phyloP scores from a whole-genome alignment of 345 rosid genomes.

The Garcia nutans region DNA sequence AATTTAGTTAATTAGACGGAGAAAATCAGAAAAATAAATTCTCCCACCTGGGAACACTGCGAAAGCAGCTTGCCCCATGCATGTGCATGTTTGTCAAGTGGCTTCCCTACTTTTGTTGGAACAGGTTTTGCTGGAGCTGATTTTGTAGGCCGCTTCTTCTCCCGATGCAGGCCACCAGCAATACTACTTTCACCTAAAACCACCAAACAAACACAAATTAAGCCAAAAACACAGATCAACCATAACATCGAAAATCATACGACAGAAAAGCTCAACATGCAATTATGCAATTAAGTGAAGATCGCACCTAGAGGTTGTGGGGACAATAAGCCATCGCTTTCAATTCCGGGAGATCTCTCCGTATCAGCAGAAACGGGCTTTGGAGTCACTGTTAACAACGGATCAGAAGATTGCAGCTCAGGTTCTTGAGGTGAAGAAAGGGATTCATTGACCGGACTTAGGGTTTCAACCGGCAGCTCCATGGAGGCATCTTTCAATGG shows the following conservation, averaged over 20 bases:
- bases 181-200: constrained; percentile 45
- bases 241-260: neutral
- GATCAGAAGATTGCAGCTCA: too few relatives aligned
- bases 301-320: constrained; percentile 52
- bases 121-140: neutral
- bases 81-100: constrained; percentile 48
- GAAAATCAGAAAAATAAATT: neutral
- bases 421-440: too few relatives aligned
- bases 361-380: constrained; percentile 40
- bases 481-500: too few relatives aligned
- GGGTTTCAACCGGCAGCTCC: too few relatives aligned
- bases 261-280: constrained; percentile 26
- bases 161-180: constrained; percentile 39
- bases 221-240: neutral
- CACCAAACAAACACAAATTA: constrained; percentile 11
- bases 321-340: constrained; percentile 50
- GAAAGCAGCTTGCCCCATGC: constrained; percentile 96
- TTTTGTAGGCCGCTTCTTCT: constrained; percentile 35
- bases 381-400: too few relatives aligned
- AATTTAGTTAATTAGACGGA: neutral
- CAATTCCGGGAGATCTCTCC: constrained; percentile 47
- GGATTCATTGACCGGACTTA: too few relatives aligned
- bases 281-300: constrained; percentile 21
- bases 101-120: constrained; percentile 17
- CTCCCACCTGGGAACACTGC: constrained; percentile 67